Evolutionary conservation across 2,329 filamentous ascomycete species (phyloP).

Genomic region (Tolypocladium endophyticum): DNA sequence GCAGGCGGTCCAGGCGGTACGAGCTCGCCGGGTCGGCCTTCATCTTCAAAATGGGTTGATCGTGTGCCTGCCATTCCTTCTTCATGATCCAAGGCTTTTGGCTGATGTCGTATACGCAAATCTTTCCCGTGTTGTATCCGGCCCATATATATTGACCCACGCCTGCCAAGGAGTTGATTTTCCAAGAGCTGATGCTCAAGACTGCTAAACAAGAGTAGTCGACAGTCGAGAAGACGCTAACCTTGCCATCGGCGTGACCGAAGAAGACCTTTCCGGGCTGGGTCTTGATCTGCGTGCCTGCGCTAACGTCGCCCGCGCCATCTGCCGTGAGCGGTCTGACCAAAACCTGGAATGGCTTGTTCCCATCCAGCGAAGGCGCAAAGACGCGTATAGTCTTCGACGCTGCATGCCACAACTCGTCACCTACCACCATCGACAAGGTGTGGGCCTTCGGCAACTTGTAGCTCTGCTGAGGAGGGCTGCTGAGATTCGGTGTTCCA

Average conservation of each 20-base stretch:
- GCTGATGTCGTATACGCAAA: slow-evolving; percentile 82
- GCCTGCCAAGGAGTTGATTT: slow-evolving; percentile 79
- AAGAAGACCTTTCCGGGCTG: slow-evolving; percentile 76
- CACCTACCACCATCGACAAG: slow-evolving; percentile 79
- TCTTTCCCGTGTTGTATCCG: slow-evolving; percentile 86
- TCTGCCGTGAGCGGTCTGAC: slow-evolving; percentile 59
- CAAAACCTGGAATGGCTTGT: slow-evolving; percentile 63
- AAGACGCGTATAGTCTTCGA: slow-evolving; percentile 85
- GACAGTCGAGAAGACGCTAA: slow-evolving; percentile 78
- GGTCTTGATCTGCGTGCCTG: slow-evolving; percentile 64
- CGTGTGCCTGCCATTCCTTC: slow-evolving; percentile 93
- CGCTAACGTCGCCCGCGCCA: slow-evolving; percentile 76
- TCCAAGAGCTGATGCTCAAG: slow-evolving; percentile 84
- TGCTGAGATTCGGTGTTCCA: slow-evolving; percentile 63
- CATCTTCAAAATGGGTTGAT: slow-evolving; percentile 69
- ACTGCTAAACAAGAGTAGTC: slow-evolving; percentile 71
- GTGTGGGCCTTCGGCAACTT: slow-evolving; percentile 72
- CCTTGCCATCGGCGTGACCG: slow-evolving; percentile 86
- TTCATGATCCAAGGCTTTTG: slow-evolving; percentile 77
- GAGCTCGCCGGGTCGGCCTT: slow-evolving; percentile 70
- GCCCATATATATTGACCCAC: slow-evolving; percentile 83
- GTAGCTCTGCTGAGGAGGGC: slow-evolving; percentile 62
- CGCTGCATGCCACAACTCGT: slow-evolving; percentile 76
- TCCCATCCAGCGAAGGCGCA: slow-evolving; percentile 57
- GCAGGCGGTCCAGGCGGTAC: slow-evolving; percentile 74